phyloP scores from a whole-genome alignment of 2,329 filamentous ascomycete species.

The Alternaria triticina region DNA sequence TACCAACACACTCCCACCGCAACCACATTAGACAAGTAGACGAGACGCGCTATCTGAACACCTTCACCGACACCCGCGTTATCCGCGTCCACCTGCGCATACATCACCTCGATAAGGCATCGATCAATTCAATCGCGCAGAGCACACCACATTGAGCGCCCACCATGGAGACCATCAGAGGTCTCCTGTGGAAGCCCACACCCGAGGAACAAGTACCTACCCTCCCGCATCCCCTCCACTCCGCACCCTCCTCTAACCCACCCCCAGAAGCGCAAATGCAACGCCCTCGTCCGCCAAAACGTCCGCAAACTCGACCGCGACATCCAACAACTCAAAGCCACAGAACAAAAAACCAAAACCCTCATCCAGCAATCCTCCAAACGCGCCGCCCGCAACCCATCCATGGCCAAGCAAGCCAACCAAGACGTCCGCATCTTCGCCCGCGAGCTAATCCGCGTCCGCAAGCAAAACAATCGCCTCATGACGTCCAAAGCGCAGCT shows the following conservation, averaged over 20 bases:
- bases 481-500: constrained; percentile 91
- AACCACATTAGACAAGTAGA: neutral
- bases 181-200: constrained; percentile 89
- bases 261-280: constrained; percentile 89
- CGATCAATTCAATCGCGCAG: neutral
- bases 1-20: neutral
- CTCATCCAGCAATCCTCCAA: constrained; percentile 83
- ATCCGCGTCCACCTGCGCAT: constrained; percentile 3
- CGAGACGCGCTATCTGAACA: neutral
- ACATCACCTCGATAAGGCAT: neutral
- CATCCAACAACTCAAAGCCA: constrained; percentile 76
- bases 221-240: neutral
- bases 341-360: constrained; percentile 76
- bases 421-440: constrained; percentile 88
- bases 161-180: constrained; percentile 83
- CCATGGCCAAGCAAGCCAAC: constrained; percentile 77
- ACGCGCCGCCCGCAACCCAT: constrained; percentile 79
- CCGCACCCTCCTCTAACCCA: constrained; percentile 14
- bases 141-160: neutral
- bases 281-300: constrained; percentile 85
- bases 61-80: constrained; percentile 2
- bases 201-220: constrained; percentile 83
- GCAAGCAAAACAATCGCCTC: constrained; percentile 76
- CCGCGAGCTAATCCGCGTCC: constrained; percentile 81
- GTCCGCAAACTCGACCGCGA: constrained; percentile 95